These are phyloP conservation scores for Magnaporthiopsis poae DNA, from an alignment of 2,329 filamentous ascomycete genomes.

Conservation along the genomic window DNA sequence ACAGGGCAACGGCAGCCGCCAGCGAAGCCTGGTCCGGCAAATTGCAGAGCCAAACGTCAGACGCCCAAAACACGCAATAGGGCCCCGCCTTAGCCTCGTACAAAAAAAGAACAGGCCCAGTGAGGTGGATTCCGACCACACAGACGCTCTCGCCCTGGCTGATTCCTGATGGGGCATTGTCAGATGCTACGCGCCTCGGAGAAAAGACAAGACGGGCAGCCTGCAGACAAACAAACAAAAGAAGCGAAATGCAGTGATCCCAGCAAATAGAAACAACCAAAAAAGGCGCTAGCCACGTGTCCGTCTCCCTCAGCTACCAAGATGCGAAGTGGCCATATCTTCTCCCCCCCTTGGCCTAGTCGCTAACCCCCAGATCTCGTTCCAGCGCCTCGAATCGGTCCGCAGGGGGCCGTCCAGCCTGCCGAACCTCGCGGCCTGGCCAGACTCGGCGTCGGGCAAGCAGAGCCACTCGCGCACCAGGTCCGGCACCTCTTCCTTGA, in stretches of 20 bases:
- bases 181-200: too few relatives aligned
- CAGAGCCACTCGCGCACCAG: constrained; percentile 78
- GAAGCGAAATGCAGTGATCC: too few relatives aligned
- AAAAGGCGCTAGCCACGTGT: not conserved
- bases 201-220: not conserved
- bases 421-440: constrained; percentile 52
- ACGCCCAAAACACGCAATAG: not conserved
- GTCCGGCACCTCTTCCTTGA: constrained; percentile 79
- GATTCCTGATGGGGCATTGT: not conserved
- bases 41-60: not conserved
- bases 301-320: not conserved
- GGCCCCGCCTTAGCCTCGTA: not conserved
- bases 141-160: not conserved
- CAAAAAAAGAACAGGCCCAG: not conserved
- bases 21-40: not conserved
- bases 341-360: too few relatives aligned
- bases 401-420: constrained; percentile 52
- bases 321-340: not conserved
- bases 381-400: constrained; percentile 49
- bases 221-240: not conserved
- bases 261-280: not conserved
- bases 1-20: not conserved
- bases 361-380: constrained; percentile 50
- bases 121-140: not conserved
- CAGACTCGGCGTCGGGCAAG: constrained; percentile 64